phyloP scores from a whole-genome alignment of 2,329 filamentous ascomycete genomes.

The Fusarium papillatum region DNA sequence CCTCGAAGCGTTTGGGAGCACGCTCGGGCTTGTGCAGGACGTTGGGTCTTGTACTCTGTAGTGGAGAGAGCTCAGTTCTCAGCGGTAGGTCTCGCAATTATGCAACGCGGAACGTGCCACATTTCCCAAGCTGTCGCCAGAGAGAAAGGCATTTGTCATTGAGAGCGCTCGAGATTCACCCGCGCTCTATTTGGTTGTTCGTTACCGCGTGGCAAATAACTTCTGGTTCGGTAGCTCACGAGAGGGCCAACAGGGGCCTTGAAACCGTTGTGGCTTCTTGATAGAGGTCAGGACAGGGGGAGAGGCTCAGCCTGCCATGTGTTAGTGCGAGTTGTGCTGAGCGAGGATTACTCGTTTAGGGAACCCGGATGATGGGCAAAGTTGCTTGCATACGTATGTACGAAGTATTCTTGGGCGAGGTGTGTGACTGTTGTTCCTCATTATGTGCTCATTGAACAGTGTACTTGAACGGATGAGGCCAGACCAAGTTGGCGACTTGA shows the following conservation, averaged over 20 bases:
- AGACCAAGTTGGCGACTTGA: not conserved
- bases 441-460: not conserved
- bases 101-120: slow-evolving; percentile 17
- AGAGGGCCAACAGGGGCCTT: slow-evolving; percentile 12
- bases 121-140: slow-evolving; percentile 2
- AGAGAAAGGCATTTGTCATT: not conserved
- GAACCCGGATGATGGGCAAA: slow-evolving; percentile 35
- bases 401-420: not conserved
- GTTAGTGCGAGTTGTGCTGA: slow-evolving; percentile 14
- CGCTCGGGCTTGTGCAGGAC: slow-evolving; percentile 5
- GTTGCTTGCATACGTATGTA: not conserved
- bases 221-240: not conserved
- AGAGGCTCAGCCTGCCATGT: slow-evolving; percentile 23
- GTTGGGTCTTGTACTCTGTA: slow-evolving; percentile 2
- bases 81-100: slow-evolving; percentile 3
- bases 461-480: not conserved
- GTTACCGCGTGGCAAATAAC: slow-evolving; percentile 6
- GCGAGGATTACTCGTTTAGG: slow-evolving; percentile 40
- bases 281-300: slow-evolving; percentile 12
- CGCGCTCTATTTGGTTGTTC: not conserved
- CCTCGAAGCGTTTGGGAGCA: slow-evolving; percentile 6
- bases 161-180: not conserved
- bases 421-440: slow-evolving; percentile 11
- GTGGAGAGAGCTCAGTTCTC: slow-evolving; percentile 8
- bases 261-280: slow-evolving; percentile 38